Conservation (phyloP, 139 green algal species). For the Auxenochlorella protothecoides region DNA sequence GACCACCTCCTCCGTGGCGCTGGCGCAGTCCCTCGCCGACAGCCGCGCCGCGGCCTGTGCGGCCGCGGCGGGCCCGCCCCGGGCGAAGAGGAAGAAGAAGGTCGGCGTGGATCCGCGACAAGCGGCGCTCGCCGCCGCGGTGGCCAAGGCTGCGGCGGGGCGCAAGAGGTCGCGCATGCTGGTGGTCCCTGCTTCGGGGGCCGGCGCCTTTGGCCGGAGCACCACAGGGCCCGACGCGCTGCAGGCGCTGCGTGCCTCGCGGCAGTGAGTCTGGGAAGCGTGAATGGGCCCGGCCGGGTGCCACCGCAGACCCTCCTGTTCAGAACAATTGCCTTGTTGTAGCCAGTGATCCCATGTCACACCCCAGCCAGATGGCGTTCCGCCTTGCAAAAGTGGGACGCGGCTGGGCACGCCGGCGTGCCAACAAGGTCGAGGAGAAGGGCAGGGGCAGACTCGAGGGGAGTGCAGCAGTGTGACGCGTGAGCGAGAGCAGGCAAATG, state of each 20-base stretch:
- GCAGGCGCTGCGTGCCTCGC: slow-evolving; percentile 20
- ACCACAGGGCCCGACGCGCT: slow-evolving; percentile 34
- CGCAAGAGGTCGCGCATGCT: slow-evolving; percentile 19
- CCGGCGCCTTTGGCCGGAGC: slow-evolving; percentile 35
- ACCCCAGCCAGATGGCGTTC: too few relatives aligned
- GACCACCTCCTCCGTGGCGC: slow-evolving; percentile 1
- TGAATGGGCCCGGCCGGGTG: too few relatives aligned
- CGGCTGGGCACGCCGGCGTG: too few relatives aligned
- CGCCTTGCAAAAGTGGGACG: too few relatives aligned
- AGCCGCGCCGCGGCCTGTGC: slow-evolving; percentile 2
- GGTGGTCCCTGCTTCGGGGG: slow-evolving; percentile 16
- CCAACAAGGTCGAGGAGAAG: too few relatives aligned
- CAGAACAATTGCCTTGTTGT: too few relatives aligned
- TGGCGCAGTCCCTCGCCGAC: slow-evolving; percentile 5
- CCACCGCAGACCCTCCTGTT: too few relatives aligned
- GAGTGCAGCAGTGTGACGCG: too few relatives aligned
- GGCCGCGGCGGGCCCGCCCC: background rate
- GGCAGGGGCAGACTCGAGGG: too few relatives aligned
- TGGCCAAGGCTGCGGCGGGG: slow-evolving; percentile 10
- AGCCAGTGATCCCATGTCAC: too few relatives aligned
- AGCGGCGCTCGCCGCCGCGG: slow-evolving; percentile 22
- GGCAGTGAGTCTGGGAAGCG: too few relatives aligned
- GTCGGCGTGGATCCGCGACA: background rate
- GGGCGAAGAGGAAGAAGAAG: slow-evolving; percentile 5
- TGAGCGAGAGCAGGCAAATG: too few relatives aligned